Percentiles rank a stretch among this genome's conserved stretches.
Conservation (phyloP, 2,329 filamentous ascomycete species). For the Huntiella abstrusa region DNA sequence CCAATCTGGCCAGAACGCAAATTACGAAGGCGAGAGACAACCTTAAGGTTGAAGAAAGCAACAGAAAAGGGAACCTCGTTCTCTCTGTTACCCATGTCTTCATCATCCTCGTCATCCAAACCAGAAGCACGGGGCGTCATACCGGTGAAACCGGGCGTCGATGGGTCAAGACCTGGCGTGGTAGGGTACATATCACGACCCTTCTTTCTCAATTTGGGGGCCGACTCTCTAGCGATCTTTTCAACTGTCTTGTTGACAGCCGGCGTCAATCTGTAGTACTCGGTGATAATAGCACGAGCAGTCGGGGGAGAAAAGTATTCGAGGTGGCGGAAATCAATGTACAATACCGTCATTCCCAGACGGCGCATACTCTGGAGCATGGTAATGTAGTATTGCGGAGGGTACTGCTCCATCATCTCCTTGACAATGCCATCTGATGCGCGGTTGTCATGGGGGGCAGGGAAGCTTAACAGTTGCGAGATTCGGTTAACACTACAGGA, state of each 20-base stretch:
- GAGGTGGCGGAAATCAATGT: constrained; percentile 75
- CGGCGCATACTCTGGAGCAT: constrained; percentile 62
- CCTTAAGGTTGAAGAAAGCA: constrained; percentile 80
- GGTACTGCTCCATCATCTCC: constrained; percentile 18
- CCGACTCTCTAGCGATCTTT: constrained; percentile 7
- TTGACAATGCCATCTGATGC: constrained; percentile 4
- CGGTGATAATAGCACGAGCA: constrained; percentile 67
- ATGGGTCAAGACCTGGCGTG: constrained; percentile 7
- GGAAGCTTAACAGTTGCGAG: background rate
- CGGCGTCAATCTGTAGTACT: constrained; percentile 89
- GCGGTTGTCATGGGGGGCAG: constrained; percentile 4
- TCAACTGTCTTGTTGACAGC: constrained; percentile 57
- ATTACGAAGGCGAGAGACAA: constrained; percentile 70
- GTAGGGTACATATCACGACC: constrained; percentile 7
- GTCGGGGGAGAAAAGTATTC: constrained; percentile 58
- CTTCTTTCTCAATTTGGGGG: constrained; percentile 6
- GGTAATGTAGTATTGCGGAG: constrained; percentile 68
- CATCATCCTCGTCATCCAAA: constrained; percentile 2
- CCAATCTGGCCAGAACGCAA: constrained; percentile 81
- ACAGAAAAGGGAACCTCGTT: constrained; percentile 91
- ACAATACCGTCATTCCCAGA: constrained; percentile 65
- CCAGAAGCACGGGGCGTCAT: constrained; percentile 10
- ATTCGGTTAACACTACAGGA: constrained; percentile 2
- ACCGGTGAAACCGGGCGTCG: constrained; percentile 10
- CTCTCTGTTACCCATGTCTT: constrained; percentile 32